Evolutionary conservation across 768 basidiomycete species (phyloP).

Genomic region (Sporobolomyces pararoseus): DNA sequence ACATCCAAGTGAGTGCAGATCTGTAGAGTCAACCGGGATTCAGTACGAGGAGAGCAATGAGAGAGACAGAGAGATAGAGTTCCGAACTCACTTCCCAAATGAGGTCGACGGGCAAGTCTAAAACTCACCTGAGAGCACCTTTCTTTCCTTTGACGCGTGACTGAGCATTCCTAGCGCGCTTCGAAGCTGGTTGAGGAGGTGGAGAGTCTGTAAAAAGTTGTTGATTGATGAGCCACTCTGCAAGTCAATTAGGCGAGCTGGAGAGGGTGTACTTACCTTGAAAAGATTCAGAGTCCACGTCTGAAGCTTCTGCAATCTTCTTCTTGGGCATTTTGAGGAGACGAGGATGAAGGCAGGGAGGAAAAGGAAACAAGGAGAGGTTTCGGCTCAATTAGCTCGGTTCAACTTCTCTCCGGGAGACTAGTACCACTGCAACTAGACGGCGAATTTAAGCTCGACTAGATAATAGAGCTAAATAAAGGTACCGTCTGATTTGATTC

Average conservation of each 20-base stretch:
- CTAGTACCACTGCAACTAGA: too few species aligned
- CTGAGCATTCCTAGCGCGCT: neutral
- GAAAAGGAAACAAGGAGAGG: neutral
- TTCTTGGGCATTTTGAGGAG: neutral
- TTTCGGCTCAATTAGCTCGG: too few species aligned
- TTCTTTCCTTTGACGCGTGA: constrained; percentile 7
- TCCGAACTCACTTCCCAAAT: constrained; percentile 11
- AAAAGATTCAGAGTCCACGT: too few species aligned
- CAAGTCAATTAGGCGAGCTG: too few species aligned
- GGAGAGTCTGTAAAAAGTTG: neutral
- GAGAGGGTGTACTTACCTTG: too few species aligned
- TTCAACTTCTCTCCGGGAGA: too few species aligned
- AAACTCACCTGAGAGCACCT: constrained; percentile 7
- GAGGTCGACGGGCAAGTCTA: constrained; percentile 16
- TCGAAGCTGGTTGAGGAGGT: neutral
- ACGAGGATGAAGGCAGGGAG: neutral
- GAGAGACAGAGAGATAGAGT: too few species aligned
- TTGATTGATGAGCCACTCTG: too few species aligned
- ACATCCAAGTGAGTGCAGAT: neutral
- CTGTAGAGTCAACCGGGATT: neutral
- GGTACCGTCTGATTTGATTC: too few species aligned
- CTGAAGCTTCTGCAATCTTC: too few species aligned
- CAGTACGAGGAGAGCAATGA: neutral
- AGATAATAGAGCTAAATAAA: too few species aligned
- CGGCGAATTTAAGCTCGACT: too few species aligned